phyloP scores from a whole-genome alignment of 2,329 filamentous ascomycete species.

The Plenodomus tracheiphilus region DNA sequence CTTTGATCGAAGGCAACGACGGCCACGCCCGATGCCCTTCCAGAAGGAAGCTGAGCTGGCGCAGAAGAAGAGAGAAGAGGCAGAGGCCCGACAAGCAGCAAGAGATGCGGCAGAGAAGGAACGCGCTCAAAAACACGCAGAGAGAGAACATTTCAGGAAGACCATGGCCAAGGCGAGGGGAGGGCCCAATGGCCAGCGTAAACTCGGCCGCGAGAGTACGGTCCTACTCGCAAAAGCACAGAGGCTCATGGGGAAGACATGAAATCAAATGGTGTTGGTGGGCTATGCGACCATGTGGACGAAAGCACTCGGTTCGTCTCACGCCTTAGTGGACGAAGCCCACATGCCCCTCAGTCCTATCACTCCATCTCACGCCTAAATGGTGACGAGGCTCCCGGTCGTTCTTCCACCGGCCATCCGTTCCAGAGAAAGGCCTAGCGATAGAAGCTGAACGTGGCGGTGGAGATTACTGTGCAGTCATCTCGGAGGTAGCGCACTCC shows the following conservation, averaged over 20 bases:
- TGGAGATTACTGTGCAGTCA: not conserved
- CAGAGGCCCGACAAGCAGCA: constrained; percentile 61
- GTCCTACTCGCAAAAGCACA: constrained; percentile 78
- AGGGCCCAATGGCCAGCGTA: constrained; percentile 71
- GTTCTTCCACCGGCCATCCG: too few species aligned
- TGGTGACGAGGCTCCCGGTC: not conserved
- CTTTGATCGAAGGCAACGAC: constrained; percentile 27
- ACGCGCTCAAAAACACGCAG: constrained; percentile 56
- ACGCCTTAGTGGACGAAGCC: too few species aligned
- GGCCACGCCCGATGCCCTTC: constrained; percentile 45
- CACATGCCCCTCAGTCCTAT: too few species aligned
- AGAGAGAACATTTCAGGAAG: constrained; percentile 72
- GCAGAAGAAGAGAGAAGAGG: constrained; percentile 62
- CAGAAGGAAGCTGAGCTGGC: constrained; percentile 51
- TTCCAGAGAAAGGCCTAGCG: not conserved
- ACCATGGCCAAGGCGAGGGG: constrained; percentile 66
- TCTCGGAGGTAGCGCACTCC: not conserved
- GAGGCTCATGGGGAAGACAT: constrained; percentile 61
- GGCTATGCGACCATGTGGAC: not conserved
- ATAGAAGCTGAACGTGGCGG: too few species aligned
- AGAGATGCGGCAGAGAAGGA: constrained; percentile 67
- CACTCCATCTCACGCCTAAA: not conserved
- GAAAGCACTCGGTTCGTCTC: too few species aligned
- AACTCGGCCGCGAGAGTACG: constrained; percentile 78
- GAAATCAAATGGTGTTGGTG: constrained; percentile 5